These are phyloP conservation scores for Reutealis trisperma DNA, from an alignment of 345 rosid genomes.

Conservation along the genomic window DNA sequence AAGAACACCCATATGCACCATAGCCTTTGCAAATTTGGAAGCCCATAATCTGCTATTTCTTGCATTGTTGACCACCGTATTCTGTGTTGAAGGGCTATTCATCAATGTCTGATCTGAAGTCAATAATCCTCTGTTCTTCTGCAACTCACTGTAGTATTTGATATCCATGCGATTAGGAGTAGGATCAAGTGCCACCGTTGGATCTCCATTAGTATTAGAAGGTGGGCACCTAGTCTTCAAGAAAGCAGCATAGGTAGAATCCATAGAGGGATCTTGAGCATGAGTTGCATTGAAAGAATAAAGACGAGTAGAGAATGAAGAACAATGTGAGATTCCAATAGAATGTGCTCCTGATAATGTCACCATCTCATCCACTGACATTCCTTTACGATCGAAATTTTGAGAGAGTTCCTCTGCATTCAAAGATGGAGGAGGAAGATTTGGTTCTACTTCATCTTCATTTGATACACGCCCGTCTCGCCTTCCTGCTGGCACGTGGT, in stretches of 20 bases:
- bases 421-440: constrained; percentile 17
- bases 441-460: background rate
- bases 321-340: background rate
- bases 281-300: background rate
- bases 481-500: constrained; percentile 15
- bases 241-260: constrained; percentile 28
- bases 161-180: constrained; percentile 40
- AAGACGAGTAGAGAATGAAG: background rate
- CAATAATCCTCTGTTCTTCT: constrained; percentile 34
- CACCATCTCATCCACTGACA: background rate
- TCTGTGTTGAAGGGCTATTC: constrained; percentile 26
- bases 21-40: constrained; percentile 36
- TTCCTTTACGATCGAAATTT: constrained; percentile 17
- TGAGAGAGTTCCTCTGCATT: constrained; percentile 12
- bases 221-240: constrained; percentile 47
- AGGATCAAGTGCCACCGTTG: constrained; percentile 27
- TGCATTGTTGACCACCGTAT: constrained; percentile 32
- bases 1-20: constrained; percentile 44
- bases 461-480: constrained; percentile 6
- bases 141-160: constrained; percentile 40
- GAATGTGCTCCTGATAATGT: background rate
- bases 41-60: constrained; percentile 25
- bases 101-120: constrained; percentile 44
- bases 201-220: constrained; percentile 8
- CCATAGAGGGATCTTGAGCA: constrained; percentile 24